Evolutionary conservation across 495 filamentous ascomycete genomes (phyloP), one percentile per base, ranked within the genome.

Genomic region (Tuber indicum): DNA sequence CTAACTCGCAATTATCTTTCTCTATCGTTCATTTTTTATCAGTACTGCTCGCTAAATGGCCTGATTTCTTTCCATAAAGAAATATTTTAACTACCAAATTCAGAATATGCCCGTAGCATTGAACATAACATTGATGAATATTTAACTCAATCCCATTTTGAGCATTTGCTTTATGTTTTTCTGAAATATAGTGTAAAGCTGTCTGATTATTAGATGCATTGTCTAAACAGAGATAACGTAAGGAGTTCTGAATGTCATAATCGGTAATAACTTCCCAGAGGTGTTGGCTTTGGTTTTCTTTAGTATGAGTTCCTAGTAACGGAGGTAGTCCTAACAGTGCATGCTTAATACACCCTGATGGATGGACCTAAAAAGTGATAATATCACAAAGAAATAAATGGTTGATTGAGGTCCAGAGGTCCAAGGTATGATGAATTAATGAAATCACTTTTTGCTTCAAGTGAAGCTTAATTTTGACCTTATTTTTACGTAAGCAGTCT

Each of bases 141-240:
- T 49, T 23, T 14, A 49, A 23, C 16, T 19, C 9, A 23, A 49
- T 49, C 21, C 45, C 16, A 19, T 47, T 47, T 47, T 17, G 19
- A 17, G 16, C 16, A 4, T 77, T 9, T n/a, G n/a, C 21, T 44
- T 45, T 42, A 66, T 43, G 32, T 58, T 74, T 6, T 77, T 46
- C 14, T 23, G 26, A 23, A 66, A 41, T 19, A 21, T 49, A 49
- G 45, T 36, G 73, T 36, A 26, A 14, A 19, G 21, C 45, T 49
- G 36, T 49, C 3, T 14, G 16, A 72, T 82, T 82, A 70, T 79
- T 82, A 3, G 32, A 49, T 3, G 76, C 66, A 71, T 83, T 83
- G 71, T 83, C 79, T 3, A 77, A 45, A 16, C 43, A 76, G 70
- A 80, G 78, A 49, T 75, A 82, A 1, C 74, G 72, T n/a, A 81